Evolutionary conservation across 345 rosid genomes (phyloP).

Genomic region (Luvunga scandens): DNA sequence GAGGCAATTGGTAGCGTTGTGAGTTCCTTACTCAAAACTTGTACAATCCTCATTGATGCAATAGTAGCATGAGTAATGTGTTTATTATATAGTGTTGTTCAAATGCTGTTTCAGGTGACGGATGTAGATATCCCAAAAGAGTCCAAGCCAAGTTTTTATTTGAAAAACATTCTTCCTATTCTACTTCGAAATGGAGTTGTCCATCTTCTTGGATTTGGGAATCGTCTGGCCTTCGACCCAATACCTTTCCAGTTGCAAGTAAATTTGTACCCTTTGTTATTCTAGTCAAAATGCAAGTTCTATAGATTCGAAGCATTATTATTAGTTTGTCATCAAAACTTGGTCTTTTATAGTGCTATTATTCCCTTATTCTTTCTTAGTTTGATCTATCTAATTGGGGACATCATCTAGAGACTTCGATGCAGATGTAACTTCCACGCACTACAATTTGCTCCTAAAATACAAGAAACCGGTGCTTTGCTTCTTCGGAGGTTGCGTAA

Average conservation of each 20-base stretch:
- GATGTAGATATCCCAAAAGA: constrained; percentile 76
- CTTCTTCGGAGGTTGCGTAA: constrained; percentile 72
- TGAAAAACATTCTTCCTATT: constrained; percentile 82
- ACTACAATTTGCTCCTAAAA: constrained; percentile 66
- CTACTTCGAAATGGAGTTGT: constrained; percentile 67
- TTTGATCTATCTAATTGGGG: constrained; percentile 37
- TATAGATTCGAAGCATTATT: constrained; percentile 4
- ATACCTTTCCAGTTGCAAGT: constrained; percentile 90
- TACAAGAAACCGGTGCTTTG: constrained; percentile 81
- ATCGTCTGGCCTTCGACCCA: constrained; percentile 95
- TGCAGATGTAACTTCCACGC: constrained; percentile 98
- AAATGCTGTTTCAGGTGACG: constrained; percentile 54
- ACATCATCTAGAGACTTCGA: constrained; percentile 81
- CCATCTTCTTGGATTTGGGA: constrained; percentile 90
- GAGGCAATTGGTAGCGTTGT: constrained; percentile 89
- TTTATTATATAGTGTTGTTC: constrained; percentile 5
- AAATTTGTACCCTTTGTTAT: constrained; percentile 21
- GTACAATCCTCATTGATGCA: neutral
- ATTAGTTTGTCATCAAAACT: constrained; percentile 10
- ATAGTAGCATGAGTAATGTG: neutral
- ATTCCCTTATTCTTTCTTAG: constrained; percentile 3
- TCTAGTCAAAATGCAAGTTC: neutral
- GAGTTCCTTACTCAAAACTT: constrained; percentile 36
- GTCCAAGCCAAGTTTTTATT: constrained; percentile 77
- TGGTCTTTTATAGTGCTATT: constrained; percentile 16